A percentile compares a stretch with the other conserved stretches of the same genome.
These are phyloP conservation scores for Chlorencoelia australis DNA, from an alignment of 2,329 filamentous ascomycete species.

Conservation along the genomic window DNA sequence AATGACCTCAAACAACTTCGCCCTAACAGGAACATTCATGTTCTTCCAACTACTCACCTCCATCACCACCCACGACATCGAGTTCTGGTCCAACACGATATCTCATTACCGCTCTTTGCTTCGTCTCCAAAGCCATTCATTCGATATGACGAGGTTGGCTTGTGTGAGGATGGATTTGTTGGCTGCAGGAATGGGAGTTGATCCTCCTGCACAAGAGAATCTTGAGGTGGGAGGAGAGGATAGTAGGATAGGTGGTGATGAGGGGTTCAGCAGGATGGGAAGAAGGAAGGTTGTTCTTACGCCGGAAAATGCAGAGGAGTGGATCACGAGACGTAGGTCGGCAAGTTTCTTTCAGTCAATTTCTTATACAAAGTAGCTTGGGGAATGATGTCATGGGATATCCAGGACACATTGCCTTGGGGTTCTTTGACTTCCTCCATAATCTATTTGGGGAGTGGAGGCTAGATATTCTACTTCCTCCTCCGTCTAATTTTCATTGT, in stretches of 20 bases:
- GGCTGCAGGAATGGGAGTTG: slow-evolving; percentile 16
- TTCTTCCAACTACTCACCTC: slow-evolving; percentile 19
- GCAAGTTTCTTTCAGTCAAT: too few species aligned
- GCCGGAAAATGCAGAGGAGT: not conserved
- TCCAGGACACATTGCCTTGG: too few species aligned
- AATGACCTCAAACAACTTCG: slow-evolving; percentile 17
- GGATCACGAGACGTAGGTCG: not conserved
- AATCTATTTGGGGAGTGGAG: too few species aligned
- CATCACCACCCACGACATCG: slow-evolving; percentile 16
- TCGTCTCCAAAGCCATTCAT: slow-evolving; percentile 9
- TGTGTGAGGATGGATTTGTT: slow-evolving; percentile 17
- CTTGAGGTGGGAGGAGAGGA: not conserved
- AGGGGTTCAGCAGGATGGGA: too few species aligned
- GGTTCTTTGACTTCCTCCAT: too few species aligned
- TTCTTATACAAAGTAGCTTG: too few species aligned
- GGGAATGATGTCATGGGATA: too few species aligned
- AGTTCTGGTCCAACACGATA: slow-evolving; percentile 19
- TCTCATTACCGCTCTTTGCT: slow-evolving; percentile 18
- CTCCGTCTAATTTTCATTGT: too few species aligned
- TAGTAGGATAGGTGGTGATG: not conserved
- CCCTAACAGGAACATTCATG: slow-evolving; percentile 19
- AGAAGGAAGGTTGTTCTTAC: too few species aligned
- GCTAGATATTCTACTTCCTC: too few species aligned
- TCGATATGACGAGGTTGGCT: slow-evolving; percentile 19
- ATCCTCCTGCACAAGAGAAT: slow-evolving; percentile 4